Evolutionary conservation across 345 rosid species (phyloP), one percentile per base, ranked within the genome.

Genomic region (Combretum micranthum): DNA sequence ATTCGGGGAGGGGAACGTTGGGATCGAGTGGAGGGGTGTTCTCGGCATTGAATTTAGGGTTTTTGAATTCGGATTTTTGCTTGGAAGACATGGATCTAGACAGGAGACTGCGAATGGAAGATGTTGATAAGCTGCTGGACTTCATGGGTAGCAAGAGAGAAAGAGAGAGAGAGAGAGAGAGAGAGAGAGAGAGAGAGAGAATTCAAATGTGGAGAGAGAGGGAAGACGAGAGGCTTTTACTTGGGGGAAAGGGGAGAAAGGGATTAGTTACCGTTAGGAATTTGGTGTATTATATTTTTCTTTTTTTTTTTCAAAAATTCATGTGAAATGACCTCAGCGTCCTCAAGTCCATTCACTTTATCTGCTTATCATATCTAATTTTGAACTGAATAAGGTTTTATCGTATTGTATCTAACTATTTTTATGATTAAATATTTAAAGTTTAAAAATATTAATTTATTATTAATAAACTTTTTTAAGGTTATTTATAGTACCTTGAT

Each of bases 11-110:
- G 10, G 45, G 67, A 52, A 85, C 66, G 82, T 89, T 89, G 20
- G 86, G 82, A 61, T 88, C 72, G n/a, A 20, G 69, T 0, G 96
- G 90, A 26, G 97, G 93, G 1, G 71, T 65, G 66, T 89, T 89
- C 58, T 93, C 95, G 21, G 75, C 50, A 46, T 72, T 64, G 19
- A 57, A 44, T 52, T 62, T 73, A 56, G 72, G 55, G 77, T 20
- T 58, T 26, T 2, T 32, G 62, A 66, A 42, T 52, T 45, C 50
- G 23, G 80, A 49, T 25, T 65, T 88, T 47, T 63, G 69, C 60
- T 73, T 80, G 21, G 78, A 52, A 44, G 90, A 76, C 39, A 83
- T 68, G 52, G 97, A 87, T 71, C 74, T 80, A 15, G 91, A 78
- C 20, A 93, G 84, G 50, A 87, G 64, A 75, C 67, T 85, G 53